phyloP scores from a whole-genome alignment of 192 early-diverging fungal genomes.

The Spinellus fusiger region DNA sequence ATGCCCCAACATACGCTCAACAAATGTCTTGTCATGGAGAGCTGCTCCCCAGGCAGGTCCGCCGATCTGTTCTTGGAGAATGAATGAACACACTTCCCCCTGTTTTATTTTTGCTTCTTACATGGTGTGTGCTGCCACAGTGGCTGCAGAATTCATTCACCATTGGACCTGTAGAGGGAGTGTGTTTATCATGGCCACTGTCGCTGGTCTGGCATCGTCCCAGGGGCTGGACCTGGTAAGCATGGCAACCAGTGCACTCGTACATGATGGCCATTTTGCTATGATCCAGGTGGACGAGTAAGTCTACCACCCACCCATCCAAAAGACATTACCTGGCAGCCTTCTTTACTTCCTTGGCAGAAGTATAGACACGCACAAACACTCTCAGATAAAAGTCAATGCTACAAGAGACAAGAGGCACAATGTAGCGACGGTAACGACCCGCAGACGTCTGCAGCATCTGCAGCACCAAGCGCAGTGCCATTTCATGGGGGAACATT shows the following conservation, averaged over 20 bases:
- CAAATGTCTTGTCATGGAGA: slow-evolving; percentile 81
- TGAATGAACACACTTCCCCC: not conserved
- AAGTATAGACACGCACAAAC: slow-evolving; percentile 85
- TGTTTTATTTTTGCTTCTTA: slow-evolving; percentile 29
- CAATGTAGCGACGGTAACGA: slow-evolving; percentile 78
- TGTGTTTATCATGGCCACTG: slow-evolving; percentile 60
- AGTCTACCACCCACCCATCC: no score
- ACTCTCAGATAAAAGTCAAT: slow-evolving; percentile 98
- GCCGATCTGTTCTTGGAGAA: slow-evolving; percentile 55
- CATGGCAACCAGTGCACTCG: slow-evolving; percentile 78
- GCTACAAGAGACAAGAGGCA: slow-evolving; percentile 84
- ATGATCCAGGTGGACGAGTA: not conserved
- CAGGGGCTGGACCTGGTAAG: slow-evolving; percentile 66
- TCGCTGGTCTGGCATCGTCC: slow-evolving; percentile 53
- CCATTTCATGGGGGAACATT: slow-evolving; percentile 93
- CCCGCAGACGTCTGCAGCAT: slow-evolving; percentile 78
- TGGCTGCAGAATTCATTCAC: slow-evolving; percentile 59
- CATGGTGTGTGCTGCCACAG: slow-evolving; percentile 70
- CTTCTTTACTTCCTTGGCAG: slow-evolving; percentile 67
- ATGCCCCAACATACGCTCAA: slow-evolving; percentile 71
- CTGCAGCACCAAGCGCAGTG: slow-evolving; percentile 83
- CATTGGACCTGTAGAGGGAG: slow-evolving; percentile 53
- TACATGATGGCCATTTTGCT: slow-evolving; percentile 82
- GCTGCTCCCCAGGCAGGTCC: slow-evolving; percentile 88
- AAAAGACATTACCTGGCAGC: slow-evolving; percentile 51